These are phyloP conservation scores for Quercus aquifolioides DNA, from an alignment of 306 rosid species.

Conservation along the genomic window DNA sequence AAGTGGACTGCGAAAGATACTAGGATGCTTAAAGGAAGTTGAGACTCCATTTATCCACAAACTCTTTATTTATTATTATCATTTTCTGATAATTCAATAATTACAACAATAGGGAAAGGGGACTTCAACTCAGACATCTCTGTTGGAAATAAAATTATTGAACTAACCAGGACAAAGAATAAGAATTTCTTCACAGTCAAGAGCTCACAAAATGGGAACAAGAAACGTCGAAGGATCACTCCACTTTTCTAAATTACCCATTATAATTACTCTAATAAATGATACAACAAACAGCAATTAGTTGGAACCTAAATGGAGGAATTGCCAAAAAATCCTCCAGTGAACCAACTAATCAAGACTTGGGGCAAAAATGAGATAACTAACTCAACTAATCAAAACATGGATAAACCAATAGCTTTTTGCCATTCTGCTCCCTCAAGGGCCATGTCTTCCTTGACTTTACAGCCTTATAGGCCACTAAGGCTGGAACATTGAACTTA, in stretches of 20 bases:
- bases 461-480: too few relatives aligned
- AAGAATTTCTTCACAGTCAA: not conserved
- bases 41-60: not conserved
- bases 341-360: too few relatives aligned
- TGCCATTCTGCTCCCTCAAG: not conserved
- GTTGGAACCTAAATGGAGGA: not conserved
- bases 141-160: not conserved
- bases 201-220: not conserved
- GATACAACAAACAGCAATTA: not conserved
- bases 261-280: not conserved
- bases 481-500: conserved; percentile 8
- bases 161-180: not conserved
- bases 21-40: not conserved
- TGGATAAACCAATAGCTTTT: not conserved
- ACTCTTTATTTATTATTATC: too few relatives aligned
- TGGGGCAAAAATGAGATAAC: not conserved
- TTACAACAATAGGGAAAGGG: too few relatives aligned
- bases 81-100: too few relatives aligned
- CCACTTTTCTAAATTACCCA: not conserved
- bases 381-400: not conserved
- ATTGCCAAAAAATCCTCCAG: not conserved
- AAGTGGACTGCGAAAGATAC: not conserved
- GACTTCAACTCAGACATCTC: too few relatives aligned
- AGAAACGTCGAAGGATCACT: not conserved
- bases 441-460: not conserved